These are phyloP conservation scores for Hericium alpestre DNA, from an alignment of 768 basidiomycete genomes.

Conservation along the genomic window DNA sequence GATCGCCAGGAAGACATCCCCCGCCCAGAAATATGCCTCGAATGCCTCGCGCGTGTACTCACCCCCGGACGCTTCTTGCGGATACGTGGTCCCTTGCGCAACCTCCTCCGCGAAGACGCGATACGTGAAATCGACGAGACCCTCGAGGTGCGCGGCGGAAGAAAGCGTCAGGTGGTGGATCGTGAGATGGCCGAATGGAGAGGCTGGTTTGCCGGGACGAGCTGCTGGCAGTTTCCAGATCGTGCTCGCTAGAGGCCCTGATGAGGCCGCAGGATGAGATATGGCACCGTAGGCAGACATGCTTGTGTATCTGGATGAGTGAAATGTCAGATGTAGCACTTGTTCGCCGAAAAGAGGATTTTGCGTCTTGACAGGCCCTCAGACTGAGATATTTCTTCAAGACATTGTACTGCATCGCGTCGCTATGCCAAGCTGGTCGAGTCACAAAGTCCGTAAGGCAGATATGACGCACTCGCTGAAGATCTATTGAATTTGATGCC, in stretches of 20 bases:
- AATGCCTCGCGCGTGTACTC: conserved; percentile 41
- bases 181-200: conserved; percentile 18
- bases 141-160: conserved; percentile 24
- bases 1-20: conserved; percentile 58
- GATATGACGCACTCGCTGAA: too few species aligned
- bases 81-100: conserved; percentile 72
- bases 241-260: conserved; percentile 33
- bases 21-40: conserved; percentile 66
- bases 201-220: conserved; percentile 10
- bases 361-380: too few species aligned
- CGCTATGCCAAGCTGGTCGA: too few species aligned
- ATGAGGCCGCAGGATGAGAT: conserved; percentile 18
- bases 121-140: conserved; percentile 52
- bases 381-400: too few species aligned
- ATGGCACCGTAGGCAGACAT: conserved; percentile 76
- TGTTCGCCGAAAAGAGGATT: too few species aligned
- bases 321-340: background rate
- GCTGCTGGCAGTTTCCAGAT: conserved; percentile 30
- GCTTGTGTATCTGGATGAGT: background rate
- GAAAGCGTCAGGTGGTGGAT: conserved; percentile 24
- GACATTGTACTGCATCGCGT: too few species aligned
- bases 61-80: conserved; percentile 56
- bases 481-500: too few species aligned
- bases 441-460: too few species aligned
- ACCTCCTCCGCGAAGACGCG: conserved; percentile 62